Evolutionary conservation across 2,329 filamentous ascomycete species (phyloP).

Genomic region (Pseudogymnoascus pannorum): DNA sequence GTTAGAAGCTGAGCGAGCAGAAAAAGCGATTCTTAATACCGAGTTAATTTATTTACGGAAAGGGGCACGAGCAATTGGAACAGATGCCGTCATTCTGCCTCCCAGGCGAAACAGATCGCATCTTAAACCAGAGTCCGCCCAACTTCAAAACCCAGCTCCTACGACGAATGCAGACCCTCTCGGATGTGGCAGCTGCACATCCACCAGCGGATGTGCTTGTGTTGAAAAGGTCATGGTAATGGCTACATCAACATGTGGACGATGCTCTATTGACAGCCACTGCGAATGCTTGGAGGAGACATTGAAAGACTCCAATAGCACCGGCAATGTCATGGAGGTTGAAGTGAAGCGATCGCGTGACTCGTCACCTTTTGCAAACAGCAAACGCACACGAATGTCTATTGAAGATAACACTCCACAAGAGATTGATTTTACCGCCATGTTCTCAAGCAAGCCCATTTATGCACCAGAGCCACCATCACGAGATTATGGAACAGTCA

Average conservation of each 20-base stretch:
- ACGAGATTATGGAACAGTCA: slow-evolving; percentile 17
- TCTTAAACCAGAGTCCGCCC: slow-evolving; percentile 11
- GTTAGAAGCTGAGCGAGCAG: slow-evolving; percentile 30
- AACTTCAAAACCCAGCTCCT: slow-evolving; percentile 19
- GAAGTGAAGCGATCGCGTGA: slow-evolving; percentile 24
- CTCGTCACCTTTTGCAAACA: slow-evolving; percentile 22
- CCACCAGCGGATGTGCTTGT: slow-evolving; percentile 48
- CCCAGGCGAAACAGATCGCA: slow-evolving; percentile 21
- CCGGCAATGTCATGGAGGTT: slow-evolving; percentile 9
- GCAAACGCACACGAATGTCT: slow-evolving; percentile 48
- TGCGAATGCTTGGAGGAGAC: slow-evolving; percentile 54
- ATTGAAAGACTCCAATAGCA: slow-evolving; percentile 23
- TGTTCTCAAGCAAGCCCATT: slow-evolving; percentile 44
- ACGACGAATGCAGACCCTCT: slow-evolving; percentile 20
- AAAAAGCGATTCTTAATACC: slow-evolving; percentile 37
- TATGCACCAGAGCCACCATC: slow-evolving; percentile 16
- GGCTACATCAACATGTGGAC: slow-evolving; percentile 53
- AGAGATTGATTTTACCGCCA: slow-evolving; percentile 68
- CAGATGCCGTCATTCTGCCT: slow-evolving; percentile 36
- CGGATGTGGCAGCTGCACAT: slow-evolving; percentile 50
- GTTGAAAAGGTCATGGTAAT: slow-evolving; percentile 50
- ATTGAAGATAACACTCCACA: slow-evolving; percentile 38
- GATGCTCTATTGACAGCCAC: slow-evolving; percentile 53
- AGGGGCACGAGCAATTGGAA: slow-evolving; percentile 25
- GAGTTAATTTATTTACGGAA: slow-evolving; percentile 32